A percentile compares a stretch with the other conserved stretches of the same genome.
Evolutionary conservation across 148 eudicot species (phyloP).

Genomic region (Drosera capensis): DNA sequence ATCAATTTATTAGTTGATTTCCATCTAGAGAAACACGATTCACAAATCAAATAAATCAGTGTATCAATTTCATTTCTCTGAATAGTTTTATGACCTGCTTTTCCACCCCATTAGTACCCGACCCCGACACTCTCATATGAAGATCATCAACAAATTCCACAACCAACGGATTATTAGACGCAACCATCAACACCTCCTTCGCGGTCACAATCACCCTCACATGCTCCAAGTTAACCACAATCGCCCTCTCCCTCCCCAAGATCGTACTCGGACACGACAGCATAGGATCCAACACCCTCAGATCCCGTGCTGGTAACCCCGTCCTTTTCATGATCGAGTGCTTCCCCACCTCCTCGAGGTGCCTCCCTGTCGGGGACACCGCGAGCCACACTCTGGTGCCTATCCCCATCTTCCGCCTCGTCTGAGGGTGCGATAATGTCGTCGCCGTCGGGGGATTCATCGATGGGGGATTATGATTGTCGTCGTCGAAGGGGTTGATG

Average conservation of each 20-base stretch:
- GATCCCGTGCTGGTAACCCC: constrained; percentile 45
- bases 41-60: too few relatives aligned
- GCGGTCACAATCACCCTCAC: constrained; percentile 47
- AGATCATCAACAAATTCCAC: constrained; percentile 28
- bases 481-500: too few relatives aligned
- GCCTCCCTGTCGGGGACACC: constrained; percentile 19
- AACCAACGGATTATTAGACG: constrained; percentile 31
- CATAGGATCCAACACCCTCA: constrained; percentile 31
- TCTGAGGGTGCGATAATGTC: too few relatives aligned
- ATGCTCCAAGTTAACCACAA: constrained; percentile 46
- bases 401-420: constrained; percentile 20
- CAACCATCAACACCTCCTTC: constrained; percentile 32
- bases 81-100: too few relatives aligned
- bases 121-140: too few relatives aligned
- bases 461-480: too few relatives aligned
- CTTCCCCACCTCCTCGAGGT: constrained; percentile 28
- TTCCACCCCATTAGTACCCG: too few relatives aligned
- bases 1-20: too few relatives aligned
- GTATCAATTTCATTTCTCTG: too few relatives aligned
- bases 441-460: too few relatives aligned
- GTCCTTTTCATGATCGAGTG: constrained; percentile 44
- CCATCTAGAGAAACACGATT: too few relatives aligned
- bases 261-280: constrained; percentile 43
- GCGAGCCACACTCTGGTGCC: constrained; percentile 31
- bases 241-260: constrained; percentile 46